phyloP scores from a whole-genome alignment of 441 rosid genomes.

The Breynia disticha region DNA sequence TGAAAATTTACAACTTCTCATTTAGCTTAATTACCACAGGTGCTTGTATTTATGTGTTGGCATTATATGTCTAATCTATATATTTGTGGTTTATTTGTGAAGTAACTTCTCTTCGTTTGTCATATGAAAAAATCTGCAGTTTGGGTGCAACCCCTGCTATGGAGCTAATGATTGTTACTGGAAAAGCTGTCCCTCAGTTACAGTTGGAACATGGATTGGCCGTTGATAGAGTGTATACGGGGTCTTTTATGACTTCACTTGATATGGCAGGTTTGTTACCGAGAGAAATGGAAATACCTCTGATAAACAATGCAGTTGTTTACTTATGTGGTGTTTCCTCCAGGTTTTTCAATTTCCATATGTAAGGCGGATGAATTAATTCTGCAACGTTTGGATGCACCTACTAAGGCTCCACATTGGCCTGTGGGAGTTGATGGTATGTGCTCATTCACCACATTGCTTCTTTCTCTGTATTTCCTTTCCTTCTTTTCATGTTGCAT shows the following conservation, averaged over 20 bases:
- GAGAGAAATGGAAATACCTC: conserved; percentile 4
- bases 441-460: conserved; percentile 22
- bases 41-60: too few relatives aligned
- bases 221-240: conserved; percentile 94
- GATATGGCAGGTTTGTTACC: conserved; percentile 87
- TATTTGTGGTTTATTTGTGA: background rate
- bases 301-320: conserved; percentile 11
- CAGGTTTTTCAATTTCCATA: conserved; percentile 92
- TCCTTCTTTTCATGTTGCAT: conserved; percentile 1
- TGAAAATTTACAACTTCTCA: too few relatives aligned
- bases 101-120: conserved; percentile 7
- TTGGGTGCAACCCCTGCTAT: conserved; percentile 87
- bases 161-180: conserved; percentile 95
- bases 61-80: too few relatives aligned
- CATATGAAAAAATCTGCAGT: conserved; percentile 26
- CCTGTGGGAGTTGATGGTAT: conserved; percentile 85
- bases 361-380: conserved; percentile 74
- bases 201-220: conserved; percentile 95
- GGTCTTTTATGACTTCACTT: conserved; percentile 95
- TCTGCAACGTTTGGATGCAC: conserved; percentile 74
- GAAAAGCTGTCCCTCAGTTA: conserved; percentile 84
- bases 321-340: conserved; percentile 13
- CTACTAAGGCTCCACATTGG: conserved; percentile 96
- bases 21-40: too few relatives aligned
- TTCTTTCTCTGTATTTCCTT: conserved; percentile 10